phyloP scores from a whole-genome alignment of 2,329 filamentous ascomycete species.

The Aureobasidium sp. region DNA sequence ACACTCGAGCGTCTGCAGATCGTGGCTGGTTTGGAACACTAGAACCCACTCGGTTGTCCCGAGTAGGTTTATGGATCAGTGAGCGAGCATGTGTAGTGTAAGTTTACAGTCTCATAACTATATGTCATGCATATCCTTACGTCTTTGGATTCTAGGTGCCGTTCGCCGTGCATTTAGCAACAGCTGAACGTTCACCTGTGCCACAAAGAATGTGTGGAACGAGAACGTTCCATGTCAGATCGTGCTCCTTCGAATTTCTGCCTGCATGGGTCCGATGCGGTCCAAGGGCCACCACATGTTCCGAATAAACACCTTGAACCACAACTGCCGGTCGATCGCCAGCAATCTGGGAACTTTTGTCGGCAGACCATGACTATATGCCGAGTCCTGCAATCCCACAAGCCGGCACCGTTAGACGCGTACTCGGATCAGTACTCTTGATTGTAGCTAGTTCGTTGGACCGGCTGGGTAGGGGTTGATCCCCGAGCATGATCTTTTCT shows the following conservation, averaged over 20 bases:
- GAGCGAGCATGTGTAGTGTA: neutral
- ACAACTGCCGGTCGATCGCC: constrained; percentile 17
- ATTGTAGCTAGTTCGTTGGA: neutral
- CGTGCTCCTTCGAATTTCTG: neutral
- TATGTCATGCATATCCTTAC: neutral
- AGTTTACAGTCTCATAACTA: neutral
- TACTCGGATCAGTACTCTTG: neutral
- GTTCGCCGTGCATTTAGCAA: neutral
- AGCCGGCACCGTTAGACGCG: constrained; percentile 1
- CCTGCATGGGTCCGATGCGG: neutral
- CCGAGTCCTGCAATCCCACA: constrained; percentile 16
- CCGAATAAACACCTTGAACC: constrained; percentile 15
- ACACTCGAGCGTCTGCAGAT: neutral
- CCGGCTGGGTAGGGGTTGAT: neutral
- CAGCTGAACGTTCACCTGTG: neutral
- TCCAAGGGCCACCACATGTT: constrained; percentile 2
- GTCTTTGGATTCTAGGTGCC: neutral
- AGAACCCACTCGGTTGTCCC: neutral
- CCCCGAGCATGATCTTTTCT: neutral
- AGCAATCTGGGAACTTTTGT: neutral
- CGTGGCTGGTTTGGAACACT: constrained; percentile 3
- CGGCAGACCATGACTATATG: constrained; percentile 6
- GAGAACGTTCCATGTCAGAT: neutral
- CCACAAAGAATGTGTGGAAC: neutral
- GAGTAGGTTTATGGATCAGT: neutral